Evolutionary conservation across 2,329 filamentous ascomycete species (phyloP).

Genomic region (Penicillium sp.): DNA sequence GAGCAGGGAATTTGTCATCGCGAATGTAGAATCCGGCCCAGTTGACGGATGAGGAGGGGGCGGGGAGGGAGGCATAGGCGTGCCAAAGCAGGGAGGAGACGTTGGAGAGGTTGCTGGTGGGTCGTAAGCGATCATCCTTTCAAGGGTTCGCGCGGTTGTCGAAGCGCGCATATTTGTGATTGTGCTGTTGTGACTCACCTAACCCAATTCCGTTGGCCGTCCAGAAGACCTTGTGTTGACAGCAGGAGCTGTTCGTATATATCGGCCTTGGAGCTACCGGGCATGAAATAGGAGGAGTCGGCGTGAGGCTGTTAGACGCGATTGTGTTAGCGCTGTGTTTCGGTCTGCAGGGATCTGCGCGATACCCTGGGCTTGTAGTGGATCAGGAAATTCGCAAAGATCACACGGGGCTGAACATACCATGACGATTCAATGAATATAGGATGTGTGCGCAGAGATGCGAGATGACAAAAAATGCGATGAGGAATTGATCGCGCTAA

Average conservation of each 20-base stretch:
- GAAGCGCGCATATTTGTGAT: background rate
- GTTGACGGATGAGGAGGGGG: conserved; percentile 47
- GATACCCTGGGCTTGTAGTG: background rate
- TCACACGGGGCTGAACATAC: background rate
- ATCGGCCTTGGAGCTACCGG: conserved; percentile 41
- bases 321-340: conserved; percentile 6
- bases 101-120: conserved; percentile 47
- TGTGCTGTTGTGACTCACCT: conserved; percentile 26
- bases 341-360: background rate
- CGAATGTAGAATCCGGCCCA: conserved; percentile 52
- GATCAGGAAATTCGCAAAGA: background rate
- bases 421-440: background rate
- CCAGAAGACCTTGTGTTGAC: conserved; percentile 41
- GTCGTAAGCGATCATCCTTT: conserved; percentile 5
- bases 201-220: conserved; percentile 50
- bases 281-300: conserved; percentile 47
- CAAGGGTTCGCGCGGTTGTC: background rate
- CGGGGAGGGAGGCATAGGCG: conserved; percentile 46
- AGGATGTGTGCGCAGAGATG: background rate
- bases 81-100: conserved; percentile 52
- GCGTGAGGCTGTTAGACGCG: conserved; percentile 45
- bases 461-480: background rate
- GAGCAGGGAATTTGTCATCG: conserved; percentile 42
- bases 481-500: background rate
- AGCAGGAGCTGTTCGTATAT: conserved; percentile 45